phyloP scores from a whole-genome alignment of 345 rosid genomes.

The Acer saccharum region DNA sequence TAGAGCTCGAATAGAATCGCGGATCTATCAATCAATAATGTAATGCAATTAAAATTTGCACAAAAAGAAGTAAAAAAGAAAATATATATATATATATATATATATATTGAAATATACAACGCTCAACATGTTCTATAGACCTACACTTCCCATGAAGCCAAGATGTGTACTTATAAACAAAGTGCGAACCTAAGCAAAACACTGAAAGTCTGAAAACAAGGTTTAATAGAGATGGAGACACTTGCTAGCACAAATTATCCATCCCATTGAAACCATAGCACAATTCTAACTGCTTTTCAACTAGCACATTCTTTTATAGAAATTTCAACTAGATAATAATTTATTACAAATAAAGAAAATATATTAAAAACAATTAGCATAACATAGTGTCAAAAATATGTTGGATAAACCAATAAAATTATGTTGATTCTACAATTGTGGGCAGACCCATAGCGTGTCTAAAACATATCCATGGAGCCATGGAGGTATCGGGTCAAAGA shows the following conservation, averaged over 20 bases:
- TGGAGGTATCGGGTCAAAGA: not conserved
- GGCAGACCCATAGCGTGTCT: not conserved
- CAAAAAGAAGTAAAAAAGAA: not conserved
- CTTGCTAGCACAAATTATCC: not conserved
- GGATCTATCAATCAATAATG: constrained; percentile 51
- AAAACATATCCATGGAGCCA: not conserved
- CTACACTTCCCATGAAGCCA: not conserved
- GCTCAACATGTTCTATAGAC: not conserved
- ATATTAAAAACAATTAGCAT: not conserved
- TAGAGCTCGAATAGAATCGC: constrained; percentile 88
- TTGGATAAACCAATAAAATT: not conserved
- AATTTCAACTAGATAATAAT: not conserved
- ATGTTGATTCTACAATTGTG: not conserved
- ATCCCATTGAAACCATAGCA: not conserved
- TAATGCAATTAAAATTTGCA: constrained; percentile 23
- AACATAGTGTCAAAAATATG: not conserved
- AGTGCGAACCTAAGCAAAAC: constrained; percentile 5
- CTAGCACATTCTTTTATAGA: not conserved
- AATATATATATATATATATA: no score
- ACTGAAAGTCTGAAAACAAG: not conserved
- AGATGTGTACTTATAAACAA: constrained; percentile 14
- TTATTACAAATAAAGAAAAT: not conserved
- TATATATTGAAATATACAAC: not conserved
- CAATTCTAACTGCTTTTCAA: not conserved
- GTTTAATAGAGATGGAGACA: not conserved